Evolutionary conservation across 202 grass and related monocot genomes (phyloP), one percentile per base, ranked within the genome.

Genomic region (Elaeis oleifera): DNA sequence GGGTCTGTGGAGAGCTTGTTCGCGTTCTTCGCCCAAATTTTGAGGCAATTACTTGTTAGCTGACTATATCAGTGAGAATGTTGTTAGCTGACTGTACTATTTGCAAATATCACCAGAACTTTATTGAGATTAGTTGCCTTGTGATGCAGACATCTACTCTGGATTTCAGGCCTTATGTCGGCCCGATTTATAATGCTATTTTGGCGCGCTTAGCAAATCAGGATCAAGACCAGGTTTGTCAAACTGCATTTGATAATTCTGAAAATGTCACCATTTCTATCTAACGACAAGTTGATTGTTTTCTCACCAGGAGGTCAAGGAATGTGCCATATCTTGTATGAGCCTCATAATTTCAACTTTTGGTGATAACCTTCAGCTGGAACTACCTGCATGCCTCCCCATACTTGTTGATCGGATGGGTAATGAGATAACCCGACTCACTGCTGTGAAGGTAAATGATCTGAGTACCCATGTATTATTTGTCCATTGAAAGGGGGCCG

Each of bases 361-460:
- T 84, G 94, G 88, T 72, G 94, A 99, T 84, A 61, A 76, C 56
- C 82, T 99, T 63, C 85, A 87, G 74, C 92, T 80, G 18, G 94
- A 99, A 71, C 75, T 99, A 56, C 80, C 85, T 1, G 71, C 85
- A 18, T 99, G 94, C 65, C 94, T 99, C 78, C 94, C 88, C 18
- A 94, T 94, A 72, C 88, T 99, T 53, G 94, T 94, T 70, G 94
- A 99, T 79, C 87, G 94, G 66, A 99, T 99, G 94, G 85, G 94
- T 70, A 99, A 99, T 78, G 94, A 99, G 86, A 99, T 99, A 51
- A 99, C 94, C 59, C 71, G 94, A 67, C 94, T 99, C 71, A 99
- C 94, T 61, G 72, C 88, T 3, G 94, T 99, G 52, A 99, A 99
- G 85, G 94, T 92, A 81, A 68, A 49, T 19, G 6, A 5, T 44